phyloP scores from a whole-genome alignment of 2,329 filamentous ascomycete genomes.

The Camptophora hylomeconis region DNA sequence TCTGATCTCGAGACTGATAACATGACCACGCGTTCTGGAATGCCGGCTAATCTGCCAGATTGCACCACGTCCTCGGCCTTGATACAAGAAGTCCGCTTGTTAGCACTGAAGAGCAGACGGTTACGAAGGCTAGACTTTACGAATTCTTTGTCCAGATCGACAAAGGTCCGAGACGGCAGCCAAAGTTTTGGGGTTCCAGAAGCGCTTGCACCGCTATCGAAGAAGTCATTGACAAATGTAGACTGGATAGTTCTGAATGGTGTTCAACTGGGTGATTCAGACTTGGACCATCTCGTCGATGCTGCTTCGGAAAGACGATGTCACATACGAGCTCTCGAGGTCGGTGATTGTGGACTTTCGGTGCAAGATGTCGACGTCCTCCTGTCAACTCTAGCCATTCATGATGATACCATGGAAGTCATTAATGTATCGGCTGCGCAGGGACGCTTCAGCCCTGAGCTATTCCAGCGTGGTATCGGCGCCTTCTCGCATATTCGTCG shows the following conservation, averaged over 20 bases:
- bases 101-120: conserved; percentile 52
- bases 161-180: conserved; percentile 39
- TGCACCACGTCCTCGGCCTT: conserved; percentile 45
- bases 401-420: conserved; percentile 54
- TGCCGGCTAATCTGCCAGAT: conserved; percentile 39
- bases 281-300: conserved; percentile 53
- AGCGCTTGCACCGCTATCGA: conserved; percentile 55
- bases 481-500: conserved; percentile 54
- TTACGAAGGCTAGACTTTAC: conserved; percentile 54
- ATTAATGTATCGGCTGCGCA: conserved; percentile 56
- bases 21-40: conserved; percentile 45
- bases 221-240: conserved; percentile 53
- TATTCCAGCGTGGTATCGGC: conserved; percentile 54
- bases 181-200: conserved; percentile 57
- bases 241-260: conserved; percentile 59
- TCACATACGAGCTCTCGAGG: conserved; percentile 53
- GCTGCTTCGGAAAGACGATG: conserved; percentile 53
- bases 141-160: conserved; percentile 26
- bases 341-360: conserved; percentile 47
- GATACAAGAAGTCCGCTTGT: conserved; percentile 54
- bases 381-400: conserved; percentile 49
- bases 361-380: conserved; percentile 42
- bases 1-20: conserved; percentile 52
- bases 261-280: conserved; percentile 56
- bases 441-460: conserved; percentile 48